Evolutionary conservation across 352 stramenopile genomes (phyloP).

Genomic region (Peronospora destructor): DNA sequence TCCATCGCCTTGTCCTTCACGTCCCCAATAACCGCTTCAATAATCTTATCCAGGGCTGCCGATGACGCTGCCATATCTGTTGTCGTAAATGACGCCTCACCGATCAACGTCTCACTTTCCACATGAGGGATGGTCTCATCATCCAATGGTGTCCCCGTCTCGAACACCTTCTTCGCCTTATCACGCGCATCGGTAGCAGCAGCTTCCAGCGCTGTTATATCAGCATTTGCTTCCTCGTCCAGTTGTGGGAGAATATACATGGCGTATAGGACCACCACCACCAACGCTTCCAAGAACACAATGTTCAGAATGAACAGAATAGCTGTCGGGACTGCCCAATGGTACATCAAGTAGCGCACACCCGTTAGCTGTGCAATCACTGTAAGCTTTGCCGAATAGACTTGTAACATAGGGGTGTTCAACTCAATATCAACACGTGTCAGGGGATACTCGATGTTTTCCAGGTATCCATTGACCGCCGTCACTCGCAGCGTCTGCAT

Average conservation of each 20-base stretch:
- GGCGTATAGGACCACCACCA: constrained; percentile 57
- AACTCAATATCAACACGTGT: constrained; percentile 44
- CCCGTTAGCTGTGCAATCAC: constrained; percentile 78
- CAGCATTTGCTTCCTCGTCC: constrained; percentile 18
- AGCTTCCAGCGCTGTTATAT: constrained; percentile 18
- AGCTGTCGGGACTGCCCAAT: constrained; percentile 33
- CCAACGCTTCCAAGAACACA: constrained; percentile 60
- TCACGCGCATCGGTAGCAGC: constrained; percentile 19
- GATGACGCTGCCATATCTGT: constrained; percentile 7
- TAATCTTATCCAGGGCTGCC: neutral
- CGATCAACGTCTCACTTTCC: constrained; percentile 33
- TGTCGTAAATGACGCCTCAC: constrained; percentile 15
- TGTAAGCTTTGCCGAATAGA: constrained; percentile 67
- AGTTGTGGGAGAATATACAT: constrained; percentile 50
- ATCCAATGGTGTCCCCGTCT: constrained; percentile 9
- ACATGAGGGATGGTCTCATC: constrained; percentile 21
- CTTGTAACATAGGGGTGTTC: constrained; percentile 64
- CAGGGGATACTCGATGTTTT: constrained; percentile 47
- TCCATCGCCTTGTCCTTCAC: constrained; percentile 26
- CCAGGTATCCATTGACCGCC: constrained; percentile 62
- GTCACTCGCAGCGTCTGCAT: constrained; percentile 45
- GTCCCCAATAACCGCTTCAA: constrained; percentile 3
- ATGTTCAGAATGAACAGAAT: constrained; percentile 27
- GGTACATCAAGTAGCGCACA: constrained; percentile 82
- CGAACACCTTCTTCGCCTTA: constrained; percentile 24